Percentiles rank a stretch among this genome's conserved stretches.
Evolutionary conservation across 345 rosid species (phyloP).

Genomic region (Capsella bursapastoris): DNA sequence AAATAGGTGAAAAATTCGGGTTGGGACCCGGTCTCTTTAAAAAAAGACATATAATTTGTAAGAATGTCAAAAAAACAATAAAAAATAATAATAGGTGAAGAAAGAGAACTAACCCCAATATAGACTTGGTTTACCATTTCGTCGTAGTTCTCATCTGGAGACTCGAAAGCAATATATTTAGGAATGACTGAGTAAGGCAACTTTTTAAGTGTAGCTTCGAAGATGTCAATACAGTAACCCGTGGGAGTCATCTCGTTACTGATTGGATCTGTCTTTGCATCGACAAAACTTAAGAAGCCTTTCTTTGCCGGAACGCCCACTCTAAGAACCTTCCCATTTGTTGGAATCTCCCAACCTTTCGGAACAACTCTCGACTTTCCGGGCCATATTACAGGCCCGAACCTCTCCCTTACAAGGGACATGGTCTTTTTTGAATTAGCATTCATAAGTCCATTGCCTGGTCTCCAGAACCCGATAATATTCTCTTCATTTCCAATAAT

Average conservation of each 20-base stretch:
- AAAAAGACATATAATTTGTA: too few relatives aligned
- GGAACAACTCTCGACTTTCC: conserved; percentile 46
- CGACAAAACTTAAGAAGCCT: conserved; percentile 44
- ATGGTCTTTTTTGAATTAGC: not conserved
- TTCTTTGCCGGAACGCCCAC: conserved; percentile 51
- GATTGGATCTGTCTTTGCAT: not conserved
- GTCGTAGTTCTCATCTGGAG: conserved; percentile 41
- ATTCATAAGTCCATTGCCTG: conserved; percentile 14
- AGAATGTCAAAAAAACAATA: too few relatives aligned
- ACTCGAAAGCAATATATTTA: conserved; percentile 25
- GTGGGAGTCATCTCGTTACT: not conserved
- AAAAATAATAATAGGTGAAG: too few relatives aligned
- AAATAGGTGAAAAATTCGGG: not conserved
- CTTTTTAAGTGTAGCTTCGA: conserved; percentile 29
- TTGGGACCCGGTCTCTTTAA: too few relatives aligned
- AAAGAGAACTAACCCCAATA: conserved; percentile 45
- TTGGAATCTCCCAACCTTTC: conserved; percentile 48
- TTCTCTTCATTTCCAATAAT: conserved; percentile 39
- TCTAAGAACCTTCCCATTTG: conserved; percentile 40
- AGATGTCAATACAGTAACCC: conserved; percentile 48
- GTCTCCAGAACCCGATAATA: conserved; percentile 53
- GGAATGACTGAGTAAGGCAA: conserved; percentile 42
- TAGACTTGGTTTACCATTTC: conserved; percentile 48
- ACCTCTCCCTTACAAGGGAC: not conserved
- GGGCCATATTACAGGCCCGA: conserved; percentile 49